phyloP scores from a whole-genome alignment of 129 eudicot genomes.

The Escallonia herrerae region DNA sequence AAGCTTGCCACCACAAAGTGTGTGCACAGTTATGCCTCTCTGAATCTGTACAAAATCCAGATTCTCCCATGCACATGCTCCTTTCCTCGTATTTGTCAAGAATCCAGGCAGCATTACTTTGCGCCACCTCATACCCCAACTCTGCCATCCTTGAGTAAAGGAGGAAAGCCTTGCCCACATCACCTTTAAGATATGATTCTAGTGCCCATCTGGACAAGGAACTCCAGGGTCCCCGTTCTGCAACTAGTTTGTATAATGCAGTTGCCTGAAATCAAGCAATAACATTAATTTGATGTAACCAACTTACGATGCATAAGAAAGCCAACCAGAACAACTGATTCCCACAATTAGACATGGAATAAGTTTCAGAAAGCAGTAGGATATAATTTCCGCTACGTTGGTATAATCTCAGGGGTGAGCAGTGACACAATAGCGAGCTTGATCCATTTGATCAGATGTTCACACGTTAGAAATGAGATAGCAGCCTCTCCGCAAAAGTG shows the following conservation, averaged over 20 bases:
- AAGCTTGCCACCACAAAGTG: slow-evolving; percentile 96
- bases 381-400: neutral
- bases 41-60: slow-evolving; percentile 70
- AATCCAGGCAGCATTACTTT: slow-evolving; percentile 98
- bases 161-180: slow-evolving; percentile 77
- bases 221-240: slow-evolving; percentile 98
- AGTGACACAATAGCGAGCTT: too few species aligned
- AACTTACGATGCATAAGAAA: neutral
- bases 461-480: too few species aligned
- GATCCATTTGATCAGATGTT: too few species aligned
- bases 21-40: slow-evolving; percentile 91
- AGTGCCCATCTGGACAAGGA: slow-evolving; percentile 97
- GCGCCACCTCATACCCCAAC: slow-evolving; percentile 94
- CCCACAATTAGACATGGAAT: neutral
- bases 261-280: slow-evolving; percentile 54
- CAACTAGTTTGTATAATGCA: slow-evolving; percentile 79
- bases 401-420: too few species aligned
- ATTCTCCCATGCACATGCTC: slow-evolving; percentile 91
- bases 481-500: too few species aligned
- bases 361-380: neutral
- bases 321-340: neutral
- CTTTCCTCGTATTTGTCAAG: slow-evolving; percentile 82
- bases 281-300: neutral
- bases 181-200: slow-evolving; percentile 90
- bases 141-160: slow-evolving; percentile 97